Percentiles rank a stretch among this genome's conserved stretches.
Evolutionary conservation across 176 grass and related monocot species (phyloP).

Genomic region (Oryza glaberrima): DNA sequence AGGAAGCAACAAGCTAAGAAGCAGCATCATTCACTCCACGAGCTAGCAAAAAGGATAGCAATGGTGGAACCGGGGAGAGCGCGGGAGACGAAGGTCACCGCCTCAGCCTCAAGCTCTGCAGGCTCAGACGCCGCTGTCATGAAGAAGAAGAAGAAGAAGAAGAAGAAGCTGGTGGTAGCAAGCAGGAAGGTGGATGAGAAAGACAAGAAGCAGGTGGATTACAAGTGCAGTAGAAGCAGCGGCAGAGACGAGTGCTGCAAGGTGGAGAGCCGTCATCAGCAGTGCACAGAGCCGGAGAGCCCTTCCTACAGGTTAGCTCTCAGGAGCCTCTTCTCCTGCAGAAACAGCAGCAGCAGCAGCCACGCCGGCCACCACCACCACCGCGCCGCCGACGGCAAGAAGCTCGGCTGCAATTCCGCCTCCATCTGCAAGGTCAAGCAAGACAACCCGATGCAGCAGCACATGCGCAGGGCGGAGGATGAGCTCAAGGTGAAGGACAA

Average conservation of each 20-base stretch:
- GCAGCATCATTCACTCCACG: not conserved
- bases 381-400: constrained; percentile 32
- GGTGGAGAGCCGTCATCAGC: not conserved
- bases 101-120: not conserved
- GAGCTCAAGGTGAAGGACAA: not conserved
- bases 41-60: not conserved
- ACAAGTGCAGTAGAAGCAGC: constrained; percentile 7
- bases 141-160: constrained; percentile 41
- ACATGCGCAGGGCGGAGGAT: not conserved
- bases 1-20: not conserved
- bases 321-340: constrained; percentile 73
- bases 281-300: constrained; percentile 44
- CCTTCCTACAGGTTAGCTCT: constrained; percentile 76
- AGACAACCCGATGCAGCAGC: constrained; percentile 29
- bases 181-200: constrained; percentile 15
- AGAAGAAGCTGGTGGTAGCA: not conserved
- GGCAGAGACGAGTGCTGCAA: not conserved
- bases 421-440: constrained; percentile 67
- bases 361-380: constrained; percentile 5
- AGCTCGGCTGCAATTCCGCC: constrained; percentile 51
- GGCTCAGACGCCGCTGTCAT: not conserved
- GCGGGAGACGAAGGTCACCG: constrained; percentile 20
- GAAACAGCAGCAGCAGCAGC: constrained; percentile 68
- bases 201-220: not conserved
- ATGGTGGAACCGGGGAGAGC: constrained; percentile 50